These are phyloP conservation scores for Fusarium denticulatum DNA, from an alignment of 2,329 filamentous ascomycete genomes.

Conservation along the genomic window DNA sequence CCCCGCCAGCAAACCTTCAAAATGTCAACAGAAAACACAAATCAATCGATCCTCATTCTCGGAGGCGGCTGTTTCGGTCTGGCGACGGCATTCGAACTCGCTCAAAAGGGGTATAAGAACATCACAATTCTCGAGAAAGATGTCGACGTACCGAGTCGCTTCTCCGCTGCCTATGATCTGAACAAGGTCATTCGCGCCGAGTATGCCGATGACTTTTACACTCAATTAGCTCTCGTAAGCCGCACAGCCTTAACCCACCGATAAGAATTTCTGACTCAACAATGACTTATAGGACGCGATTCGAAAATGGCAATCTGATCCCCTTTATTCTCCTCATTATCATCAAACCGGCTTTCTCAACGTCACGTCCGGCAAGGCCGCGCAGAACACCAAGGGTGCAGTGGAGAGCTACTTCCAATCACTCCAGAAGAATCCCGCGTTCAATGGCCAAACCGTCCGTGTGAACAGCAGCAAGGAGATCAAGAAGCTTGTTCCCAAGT, in stretches of 20 bases:
- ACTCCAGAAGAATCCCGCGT: constrained; percentile 17
- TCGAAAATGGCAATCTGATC: constrained; percentile 26
- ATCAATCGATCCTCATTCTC: constrained; percentile 20
- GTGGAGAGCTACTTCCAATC: constrained; percentile 26
- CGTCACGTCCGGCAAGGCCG: constrained; percentile 21
- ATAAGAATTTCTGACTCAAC: not conserved
- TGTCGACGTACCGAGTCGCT: constrained; percentile 11
- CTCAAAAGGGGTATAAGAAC: constrained; percentile 18
- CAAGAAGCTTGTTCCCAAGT: constrained; percentile 22
- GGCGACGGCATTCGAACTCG: constrained; percentile 12
- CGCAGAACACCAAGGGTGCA: constrained; percentile 11
- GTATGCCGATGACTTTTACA: constrained; percentile 25
- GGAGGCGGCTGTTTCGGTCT: constrained; percentile 27
- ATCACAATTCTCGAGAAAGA: constrained; percentile 30
- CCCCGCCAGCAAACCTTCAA: not conserved
- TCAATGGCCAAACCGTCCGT: constrained; percentile 14
- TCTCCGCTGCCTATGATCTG: constrained; percentile 23
- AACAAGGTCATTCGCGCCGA: constrained; percentile 32
- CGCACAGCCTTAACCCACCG: rapidly evolving
- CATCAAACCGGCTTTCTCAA: constrained; percentile 30
- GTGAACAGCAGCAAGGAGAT: constrained; percentile 9
- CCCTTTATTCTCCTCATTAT: constrained; percentile 15
- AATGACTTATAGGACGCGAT: constrained; percentile 5
- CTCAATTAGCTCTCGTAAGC: constrained; percentile 14
- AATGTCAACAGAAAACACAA: constrained; percentile 8